These are phyloP conservation scores for Plectosphaerella cucumerina DNA, from an alignment of 2,329 filamentous ascomycete species.

Conservation along the genomic window DNA sequence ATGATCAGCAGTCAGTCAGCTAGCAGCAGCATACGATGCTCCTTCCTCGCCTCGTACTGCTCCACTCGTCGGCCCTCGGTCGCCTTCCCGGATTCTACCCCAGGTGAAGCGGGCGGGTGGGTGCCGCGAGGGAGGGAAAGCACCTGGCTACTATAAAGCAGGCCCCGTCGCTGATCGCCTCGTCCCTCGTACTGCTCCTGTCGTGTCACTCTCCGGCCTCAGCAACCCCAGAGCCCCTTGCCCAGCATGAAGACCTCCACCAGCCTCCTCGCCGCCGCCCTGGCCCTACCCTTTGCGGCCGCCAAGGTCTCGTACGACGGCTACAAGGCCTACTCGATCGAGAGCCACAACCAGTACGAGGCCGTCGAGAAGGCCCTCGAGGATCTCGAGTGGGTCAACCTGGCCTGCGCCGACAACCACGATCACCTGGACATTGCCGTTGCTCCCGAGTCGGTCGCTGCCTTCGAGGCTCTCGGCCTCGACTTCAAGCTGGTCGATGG, in stretches of 20 bases:
- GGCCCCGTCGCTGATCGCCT: neutral
- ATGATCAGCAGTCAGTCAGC: neutral
- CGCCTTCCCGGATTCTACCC: neutral
- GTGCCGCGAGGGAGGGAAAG: neutral
- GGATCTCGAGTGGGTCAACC: constrained; percentile 21
- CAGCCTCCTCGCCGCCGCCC: constrained; percentile 1
- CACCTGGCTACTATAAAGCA: neutral
- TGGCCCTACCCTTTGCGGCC: constrained; percentile 2
- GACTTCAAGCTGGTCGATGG: constrained; percentile 30
- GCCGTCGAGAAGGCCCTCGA: constrained; percentile 24
- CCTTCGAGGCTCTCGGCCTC: constrained; percentile 28
- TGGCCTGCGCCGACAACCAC: constrained; percentile 12
- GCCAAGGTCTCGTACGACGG: constrained; percentile 34
- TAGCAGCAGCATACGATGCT: neutral
- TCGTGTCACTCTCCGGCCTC: neutral
- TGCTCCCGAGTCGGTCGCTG: constrained; percentile 24
- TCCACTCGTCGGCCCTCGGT: neutral
- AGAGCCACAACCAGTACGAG: constrained; percentile 25
- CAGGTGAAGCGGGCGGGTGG: neutral
- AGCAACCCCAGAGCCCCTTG: neutral
- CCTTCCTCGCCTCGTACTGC: neutral
- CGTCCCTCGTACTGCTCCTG: neutral
- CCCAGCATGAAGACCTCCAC: constrained; percentile 7
- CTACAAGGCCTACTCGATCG: constrained; percentile 38
- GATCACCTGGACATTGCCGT: constrained; percentile 34